These are phyloP conservation scores for Platanthera zijinensis DNA, from an alignment of 106 monocot species.

Conservation along the genomic window DNA sequence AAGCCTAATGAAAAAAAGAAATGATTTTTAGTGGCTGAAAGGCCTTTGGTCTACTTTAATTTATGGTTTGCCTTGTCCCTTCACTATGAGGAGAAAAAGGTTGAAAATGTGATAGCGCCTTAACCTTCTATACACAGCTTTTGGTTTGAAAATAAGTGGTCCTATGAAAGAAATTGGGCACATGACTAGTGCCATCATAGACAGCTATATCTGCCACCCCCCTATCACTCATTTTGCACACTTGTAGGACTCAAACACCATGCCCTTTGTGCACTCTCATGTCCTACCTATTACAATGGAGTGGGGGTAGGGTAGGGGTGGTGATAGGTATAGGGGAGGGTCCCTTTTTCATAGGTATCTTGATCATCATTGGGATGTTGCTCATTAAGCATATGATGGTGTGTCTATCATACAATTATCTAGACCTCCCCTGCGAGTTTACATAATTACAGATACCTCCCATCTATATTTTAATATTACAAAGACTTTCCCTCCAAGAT, in stretches of 20 bases:
- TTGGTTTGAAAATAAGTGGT: not conserved
- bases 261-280: slow-evolving; percentile 4
- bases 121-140: not conserved
- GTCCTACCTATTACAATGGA: not conserved
- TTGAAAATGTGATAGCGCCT: not conserved
- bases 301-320: not conserved
- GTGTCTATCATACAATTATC: too few relatives aligned
- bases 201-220: not conserved
- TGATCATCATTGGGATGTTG: not conserved
- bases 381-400: too few relatives aligned
- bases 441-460: too few relatives aligned
- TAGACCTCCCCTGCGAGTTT: too few relatives aligned
- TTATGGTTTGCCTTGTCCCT: not conserved
- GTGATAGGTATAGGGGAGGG: not conserved
- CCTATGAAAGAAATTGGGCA: slow-evolving; percentile 1
- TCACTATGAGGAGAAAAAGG: not conserved
- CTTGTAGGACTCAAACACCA: not conserved
- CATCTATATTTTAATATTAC: too few relatives aligned
- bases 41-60: not conserved
- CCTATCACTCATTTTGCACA: not conserved
- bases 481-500: too few relatives aligned
- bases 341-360: not conserved
- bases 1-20: not conserved
- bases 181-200: not conserved
- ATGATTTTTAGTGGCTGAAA: not conserved